phyloP scores from a whole-genome alignment of 495 filamentous ascomycete genomes.

The Rhizodiscina lignyota region DNA sequence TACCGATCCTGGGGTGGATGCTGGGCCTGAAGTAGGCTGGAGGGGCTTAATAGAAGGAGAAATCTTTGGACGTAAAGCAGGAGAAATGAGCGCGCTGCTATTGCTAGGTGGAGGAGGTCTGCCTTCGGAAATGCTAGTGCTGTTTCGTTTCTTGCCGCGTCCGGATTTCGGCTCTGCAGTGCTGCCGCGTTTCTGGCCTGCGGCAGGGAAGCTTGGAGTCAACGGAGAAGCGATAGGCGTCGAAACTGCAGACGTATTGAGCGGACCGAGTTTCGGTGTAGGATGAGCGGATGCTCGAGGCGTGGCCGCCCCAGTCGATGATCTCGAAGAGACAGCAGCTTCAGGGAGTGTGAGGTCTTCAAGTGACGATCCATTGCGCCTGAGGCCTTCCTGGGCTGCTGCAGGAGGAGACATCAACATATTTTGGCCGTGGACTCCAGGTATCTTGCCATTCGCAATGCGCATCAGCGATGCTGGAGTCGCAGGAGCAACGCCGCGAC shows the following conservation, averaged over 20 bases:
- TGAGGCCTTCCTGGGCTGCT: too few relatives aligned
- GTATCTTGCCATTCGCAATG: too few relatives aligned
- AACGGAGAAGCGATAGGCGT: conserved; percentile 11
- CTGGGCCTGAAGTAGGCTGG: too few relatives aligned
- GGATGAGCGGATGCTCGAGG: conserved; percentile 18
- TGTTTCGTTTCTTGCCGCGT: conserved; percentile 52
- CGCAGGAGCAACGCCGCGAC: conserved; percentile 6
- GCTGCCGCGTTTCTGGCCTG: conserved; percentile 6
- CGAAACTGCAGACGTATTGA: conserved; percentile 13
- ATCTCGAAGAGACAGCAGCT: conserved; percentile 6
- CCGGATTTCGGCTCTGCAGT: conserved; percentile 11
- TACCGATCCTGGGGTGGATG: too few relatives aligned
- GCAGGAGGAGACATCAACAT: too few relatives aligned
- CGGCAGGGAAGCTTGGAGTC: conserved; percentile 6
- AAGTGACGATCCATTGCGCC: too few relatives aligned
- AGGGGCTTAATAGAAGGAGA: too few relatives aligned
- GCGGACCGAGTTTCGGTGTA: conserved; percentile 17
- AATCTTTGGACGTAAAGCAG: conserved; percentile 1
- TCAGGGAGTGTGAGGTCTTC: conserved; percentile 24
- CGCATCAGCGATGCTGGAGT: conserved; percentile 23
- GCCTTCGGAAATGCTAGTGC: too few relatives aligned
- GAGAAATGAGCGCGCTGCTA: too few relatives aligned
- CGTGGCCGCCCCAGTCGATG: conserved; percentile 5
- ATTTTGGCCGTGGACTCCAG: too few relatives aligned
- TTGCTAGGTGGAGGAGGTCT: too few relatives aligned